Evolutionary conservation across 2,329 filamentous ascomycete species (phyloP), one percentile per base, ranked within the genome.

Genomic region (Sarocladiaceae sp.): DNA sequence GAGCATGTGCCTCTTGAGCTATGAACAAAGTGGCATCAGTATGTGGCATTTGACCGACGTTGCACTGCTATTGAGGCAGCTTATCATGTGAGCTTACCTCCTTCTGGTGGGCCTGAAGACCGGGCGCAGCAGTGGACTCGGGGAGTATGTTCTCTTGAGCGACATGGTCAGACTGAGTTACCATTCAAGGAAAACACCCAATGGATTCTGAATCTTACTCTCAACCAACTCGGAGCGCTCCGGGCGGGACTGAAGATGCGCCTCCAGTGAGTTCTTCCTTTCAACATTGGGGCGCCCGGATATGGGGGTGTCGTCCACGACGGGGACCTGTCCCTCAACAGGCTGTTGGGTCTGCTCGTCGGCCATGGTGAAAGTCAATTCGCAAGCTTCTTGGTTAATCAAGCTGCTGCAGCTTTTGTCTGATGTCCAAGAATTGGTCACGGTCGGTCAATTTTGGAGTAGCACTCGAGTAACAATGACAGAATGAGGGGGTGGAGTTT

Each of bases 1-100:
- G 12, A 85, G 79, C 89, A 96, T 95, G 63, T 88, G 83, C 61
- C 83, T 88, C 64, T 89, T 80, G 33, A 96, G 80, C 69, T 77
- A 29, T n/a, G 26, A n/a, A n/a, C n/a, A n/a, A n/a, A n/a, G 20
- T 41, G 19, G 4, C 23, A 27, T n/a, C n/a, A n/a, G n/a, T n/a
- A n/a, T n/a, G n/a, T n/a, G n/a, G n/a, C n/a, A n/a, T n/a, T n/a
- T n/a, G n/a, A n/a, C n/a, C n/a, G n/a, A n/a, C n/a, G n/a, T n/a
- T n/a, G n/a, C n/a, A n/a, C n/a, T n/a, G n/a, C n/a, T n/a, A n/a
- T n/a, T n/a, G n/a, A n/a, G n/a, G n/a, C n/a, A n/a, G n/a, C n/a
- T n/a, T n/a, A n/a, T n/a, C n/a, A n/a, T n/a, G n/a, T 40, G 39
- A 40, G 52, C 65, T 58, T 48, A 74, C 73, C 62, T 95, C 87